Evolutionary conservation across 2,329 filamentous ascomycete species (phyloP), one percentile per base, ranked within the genome.

Genomic region (Madurella mycetomatis): DNA sequence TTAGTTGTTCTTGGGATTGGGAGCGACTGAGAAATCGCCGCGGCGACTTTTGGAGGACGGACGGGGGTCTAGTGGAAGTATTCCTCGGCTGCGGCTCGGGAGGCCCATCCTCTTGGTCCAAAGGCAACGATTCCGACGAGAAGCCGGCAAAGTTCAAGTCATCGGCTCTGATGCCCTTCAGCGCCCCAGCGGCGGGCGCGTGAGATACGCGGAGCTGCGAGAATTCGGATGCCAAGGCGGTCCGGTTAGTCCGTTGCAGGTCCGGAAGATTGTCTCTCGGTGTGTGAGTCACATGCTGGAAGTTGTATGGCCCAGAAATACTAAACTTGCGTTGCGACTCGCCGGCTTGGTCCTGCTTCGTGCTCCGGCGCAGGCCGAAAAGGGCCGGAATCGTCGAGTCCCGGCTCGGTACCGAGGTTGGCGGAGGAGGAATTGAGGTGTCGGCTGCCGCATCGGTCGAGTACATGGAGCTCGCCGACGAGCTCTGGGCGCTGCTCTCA

Each of bases 241-340:
- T 66, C 15, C 71, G 72, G 60, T 70, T 76, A 2, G 69, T 62
- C 30, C 70, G 67, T 41, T 73, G 69, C 7, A 76, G 57, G 52
- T 70, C 71, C 4, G 74, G 68, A 2, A 77, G 55, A 47, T 77
- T 71, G 31, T 83, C 76, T 45, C 76, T 77, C 12, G 75, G 71
- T 12, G 78, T 82, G 64, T 85, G 82, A 4, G 79, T 77, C 34
- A 86, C 74, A 66, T 86, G 83, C 64, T 85, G 82, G 57, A 86
- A 86, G 70, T 86, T 85, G 68, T 83, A 86, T 2, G 83, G 83
- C 1, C 73, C 78, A 1, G 83, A 86, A 51, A 86, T 86, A 51
- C 78, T 76, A 47, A 77, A 64, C 58, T 73, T 77, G 62, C 68
- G 77, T 50, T 66, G 65, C 13, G 64, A 66, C 30, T 67, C 65